Base-by-base conservation (phyloP, 1,284 basidiomycete genomes). In the Leccinum insigne region DNA sequence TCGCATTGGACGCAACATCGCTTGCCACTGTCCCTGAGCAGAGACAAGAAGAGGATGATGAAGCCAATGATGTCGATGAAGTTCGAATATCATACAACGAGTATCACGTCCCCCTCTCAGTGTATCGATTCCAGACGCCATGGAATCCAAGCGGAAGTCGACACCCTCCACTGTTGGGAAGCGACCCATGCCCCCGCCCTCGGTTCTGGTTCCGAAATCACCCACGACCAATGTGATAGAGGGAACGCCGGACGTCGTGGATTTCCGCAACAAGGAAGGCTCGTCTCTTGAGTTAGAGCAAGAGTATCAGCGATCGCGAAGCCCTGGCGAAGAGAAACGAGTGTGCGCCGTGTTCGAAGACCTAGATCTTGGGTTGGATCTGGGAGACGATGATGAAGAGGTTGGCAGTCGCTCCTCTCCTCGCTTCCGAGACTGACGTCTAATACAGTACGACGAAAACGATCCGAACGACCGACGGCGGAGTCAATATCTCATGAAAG, bases 271-370 rank as follows among this genome's bases (percentile, higher is more conserved):
- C 54, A 73, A 74, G 59, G 77, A 77, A 5, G 76, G 71, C 14
- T 58, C 60, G 14, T 72, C 72, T 59, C 70, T 73, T 52, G 75
- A 78, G 16, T 67, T 76, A 26, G 78, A 79, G 9, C 70, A 68
- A 63, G 77, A 78, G 59, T 78, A 77, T 67, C 71, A 72, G 42
- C 77, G 77, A 58, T 73, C 79, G 44, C 79, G 82, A 62, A 86
- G 81, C 69, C 83, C 82, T 16, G 73, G 78, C 23, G 87, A 87
- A 63, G 60, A 87, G 67, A 90, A 88, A 77, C 80, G 90, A 58
- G 84, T 80, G 16, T 89, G 88, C 13, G 85, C 83, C n/a, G 80
- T 92, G 63, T 92, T 86, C 72, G 90, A 91, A 64, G 88, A 90
- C 67, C 77, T 91, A 63, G 88, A 91, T 70, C 80, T 92, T 49